Evolutionary conservation across 768 basidiomycete species (phyloP).

Genomic region (Candolleomyces eurysporus): DNA sequence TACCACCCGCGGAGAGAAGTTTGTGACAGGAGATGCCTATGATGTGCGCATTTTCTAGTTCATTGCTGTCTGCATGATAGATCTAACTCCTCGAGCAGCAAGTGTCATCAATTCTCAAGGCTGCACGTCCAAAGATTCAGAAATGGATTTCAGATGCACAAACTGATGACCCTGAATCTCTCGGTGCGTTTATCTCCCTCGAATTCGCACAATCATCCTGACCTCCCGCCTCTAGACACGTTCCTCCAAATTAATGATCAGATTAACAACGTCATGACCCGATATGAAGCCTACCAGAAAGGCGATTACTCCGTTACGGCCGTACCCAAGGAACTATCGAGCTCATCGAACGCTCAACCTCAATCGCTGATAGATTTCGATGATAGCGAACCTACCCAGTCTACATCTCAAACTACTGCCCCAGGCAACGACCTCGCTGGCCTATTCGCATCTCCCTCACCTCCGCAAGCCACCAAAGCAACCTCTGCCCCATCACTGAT

Average conservation of each 20-base stretch:
- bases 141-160: conserved; percentile 97
- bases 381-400: conserved; percentile 35
- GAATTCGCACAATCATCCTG: no score
- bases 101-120: conserved; percentile 78
- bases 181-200: no score
- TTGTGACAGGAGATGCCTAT: conserved; percentile 89
- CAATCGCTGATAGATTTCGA: conserved; percentile 79
- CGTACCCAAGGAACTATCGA: conserved; percentile 58
- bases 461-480: conserved; percentile 10
- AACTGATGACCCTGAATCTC: conserved; percentile 76
- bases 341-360: conserved; percentile 20
- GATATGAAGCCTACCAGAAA: conserved; percentile 91
- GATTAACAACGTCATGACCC: conserved; percentile 86
- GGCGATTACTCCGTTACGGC: conserved; percentile 78
- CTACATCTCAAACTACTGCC: conserved; percentile 23
- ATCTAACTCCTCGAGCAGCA: conserved; percentile 49
- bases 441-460: conserved; percentile 46
- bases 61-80: neutral
- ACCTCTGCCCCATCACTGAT: conserved; percentile 2
- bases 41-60: conserved; percentile 53
- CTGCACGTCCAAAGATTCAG: conserved; percentile 91
- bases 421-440: conserved; percentile 56
- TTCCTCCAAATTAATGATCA: conserved; percentile 97
- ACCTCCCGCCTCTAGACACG: conserved; percentile 62
- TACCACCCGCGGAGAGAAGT: conserved; percentile 64